Conservation (phyloP, 1,284 basidiomycete species). For the Sphagnurus paluster region DNA sequence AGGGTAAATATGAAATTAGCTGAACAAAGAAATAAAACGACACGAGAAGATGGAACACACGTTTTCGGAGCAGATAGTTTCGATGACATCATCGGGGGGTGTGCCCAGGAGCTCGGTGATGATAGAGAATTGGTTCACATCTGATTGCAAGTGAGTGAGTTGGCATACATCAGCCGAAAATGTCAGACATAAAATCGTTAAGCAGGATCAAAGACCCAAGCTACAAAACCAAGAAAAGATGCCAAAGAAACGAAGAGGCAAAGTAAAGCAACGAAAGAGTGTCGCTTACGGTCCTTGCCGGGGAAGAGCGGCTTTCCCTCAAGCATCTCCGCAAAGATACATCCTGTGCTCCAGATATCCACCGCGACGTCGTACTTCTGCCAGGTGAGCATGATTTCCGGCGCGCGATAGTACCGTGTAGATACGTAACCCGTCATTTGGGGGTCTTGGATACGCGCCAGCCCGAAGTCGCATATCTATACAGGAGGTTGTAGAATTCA, state of each 20-base stretch:
- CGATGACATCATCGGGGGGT: constrained; percentile 98
- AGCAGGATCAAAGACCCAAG: too few relatives aligned
- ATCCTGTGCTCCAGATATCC: constrained; percentile 98
- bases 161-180: too few relatives aligned
- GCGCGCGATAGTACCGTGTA: constrained; percentile 97
- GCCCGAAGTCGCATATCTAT: constrained; percentile 97
- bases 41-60: too few relatives aligned
- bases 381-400: constrained; percentile 99
- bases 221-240: constrained; percentile 8
- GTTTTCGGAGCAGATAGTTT: constrained; percentile 98
- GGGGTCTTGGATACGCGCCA: constrained; percentile 95
- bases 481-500: constrained; percentile 2
- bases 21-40: too few relatives aligned
- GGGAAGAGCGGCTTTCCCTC: constrained; percentile 99
- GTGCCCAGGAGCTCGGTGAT: constrained; percentile 98
- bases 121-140: constrained; percentile 99
- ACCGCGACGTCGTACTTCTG: constrained; percentile 99
- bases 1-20: too few relatives aligned
- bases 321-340: constrained; percentile 99
- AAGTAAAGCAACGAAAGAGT: too few relatives aligned
- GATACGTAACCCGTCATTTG: constrained; percentile 99
- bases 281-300: constrained; percentile 94
- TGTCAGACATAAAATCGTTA: too few relatives aligned
- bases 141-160: constrained; percentile 46
- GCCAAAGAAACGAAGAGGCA: too few relatives aligned